These are phyloP conservation scores for Epichloe elymi DNA, from an alignment of 2,329 filamentous ascomycete genomes.

Conservation along the genomic window DNA sequence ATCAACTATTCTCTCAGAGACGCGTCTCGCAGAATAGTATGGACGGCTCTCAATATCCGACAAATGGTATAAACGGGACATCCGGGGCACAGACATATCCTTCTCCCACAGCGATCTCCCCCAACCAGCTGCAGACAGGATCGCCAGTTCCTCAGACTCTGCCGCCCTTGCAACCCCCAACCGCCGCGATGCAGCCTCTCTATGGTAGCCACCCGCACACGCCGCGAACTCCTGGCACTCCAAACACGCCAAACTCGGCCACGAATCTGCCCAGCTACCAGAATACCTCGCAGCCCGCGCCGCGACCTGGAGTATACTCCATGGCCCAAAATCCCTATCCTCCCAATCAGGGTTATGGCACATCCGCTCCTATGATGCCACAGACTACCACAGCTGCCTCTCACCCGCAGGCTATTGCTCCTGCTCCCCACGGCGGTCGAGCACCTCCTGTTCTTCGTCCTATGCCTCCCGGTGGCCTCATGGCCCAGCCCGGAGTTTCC, in stretches of 20 bases:
- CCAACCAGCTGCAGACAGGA: conserved; percentile 36
- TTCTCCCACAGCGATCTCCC: conserved; percentile 36
- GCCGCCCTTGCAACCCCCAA: conserved; percentile 39
- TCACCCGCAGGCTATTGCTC: conserved; percentile 65
- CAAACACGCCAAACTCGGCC: conserved; percentile 44
- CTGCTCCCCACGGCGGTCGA: conserved; percentile 48
- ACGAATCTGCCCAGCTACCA: conserved; percentile 41
- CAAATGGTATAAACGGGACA: conserved; percentile 43
- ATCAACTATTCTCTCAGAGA: conserved; percentile 9
- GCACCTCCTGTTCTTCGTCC: conserved; percentile 50
- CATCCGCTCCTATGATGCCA: conserved; percentile 49
- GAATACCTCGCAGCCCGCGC: conserved; percentile 33
- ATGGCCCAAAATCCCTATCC: conserved; percentile 45
- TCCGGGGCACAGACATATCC: conserved; percentile 35
- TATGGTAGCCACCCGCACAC: conserved; percentile 50
- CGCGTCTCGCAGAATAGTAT: conserved; percentile 32
- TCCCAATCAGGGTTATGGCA: conserved; percentile 40
- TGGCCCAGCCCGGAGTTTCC: conserved; percentile 42
- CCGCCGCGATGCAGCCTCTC: conserved; percentile 27
- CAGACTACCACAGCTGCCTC: conserved; percentile 53
- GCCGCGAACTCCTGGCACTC: conserved; percentile 48
- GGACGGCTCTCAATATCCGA: conserved; percentile 41
- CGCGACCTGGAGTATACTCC: conserved; percentile 36
- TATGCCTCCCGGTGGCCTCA: conserved; percentile 56
- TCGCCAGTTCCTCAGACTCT: conserved; percentile 39